These are phyloP conservation scores for Pseudogymnoascus verrucosus DNA, from an alignment of 2,329 filamentous ascomycete genomes.

Conservation along the genomic window DNA sequence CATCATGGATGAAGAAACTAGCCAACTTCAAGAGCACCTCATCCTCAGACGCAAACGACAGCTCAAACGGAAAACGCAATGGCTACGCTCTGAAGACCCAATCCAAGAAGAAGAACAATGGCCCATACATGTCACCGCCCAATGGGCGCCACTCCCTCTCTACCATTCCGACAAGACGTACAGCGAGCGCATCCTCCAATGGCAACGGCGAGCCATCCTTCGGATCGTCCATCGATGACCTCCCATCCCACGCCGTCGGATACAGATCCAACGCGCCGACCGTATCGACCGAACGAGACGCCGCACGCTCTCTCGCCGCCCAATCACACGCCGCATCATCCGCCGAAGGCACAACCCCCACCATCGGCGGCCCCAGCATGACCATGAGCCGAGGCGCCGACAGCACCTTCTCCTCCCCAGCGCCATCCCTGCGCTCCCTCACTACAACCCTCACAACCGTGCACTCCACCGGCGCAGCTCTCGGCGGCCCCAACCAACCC, in stretches of 20 bases:
- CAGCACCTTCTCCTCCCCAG: conserved; percentile 75
- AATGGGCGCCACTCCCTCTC: conserved; percentile 45
- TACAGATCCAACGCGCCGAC: conserved; percentile 54
- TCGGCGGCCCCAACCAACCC: conserved; percentile 44
- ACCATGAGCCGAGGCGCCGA: conserved; percentile 64
- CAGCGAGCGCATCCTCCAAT: conserved; percentile 43
- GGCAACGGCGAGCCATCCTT: conserved; percentile 52
- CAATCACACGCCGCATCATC: conserved; percentile 64
- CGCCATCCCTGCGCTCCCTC: conserved; percentile 70
- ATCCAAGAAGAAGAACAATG: conserved; percentile 63
- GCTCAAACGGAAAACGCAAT: conserved; percentile 34
- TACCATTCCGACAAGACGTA: conserved; percentile 44
- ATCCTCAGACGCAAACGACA: conserved; percentile 43
- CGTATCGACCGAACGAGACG: conserved; percentile 74
- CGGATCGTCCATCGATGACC: conserved; percentile 52
- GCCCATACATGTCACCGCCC: conserved; percentile 70
- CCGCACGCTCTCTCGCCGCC: conserved; percentile 63
- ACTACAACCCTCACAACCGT: conserved; percentile 82
- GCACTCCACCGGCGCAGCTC: conserved; percentile 58
- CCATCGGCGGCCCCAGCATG: conserved; percentile 54
- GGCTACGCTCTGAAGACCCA: conserved; percentile 33
- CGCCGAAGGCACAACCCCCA: conserved; percentile 65
- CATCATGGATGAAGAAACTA: conserved; percentile 89
- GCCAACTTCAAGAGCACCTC: conserved; percentile 71
- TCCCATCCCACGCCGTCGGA: conserved; percentile 51